Evolutionary conservation across 257 asterid genomes (phyloP).

Genomic region (Ligustrum vulgare): DNA sequence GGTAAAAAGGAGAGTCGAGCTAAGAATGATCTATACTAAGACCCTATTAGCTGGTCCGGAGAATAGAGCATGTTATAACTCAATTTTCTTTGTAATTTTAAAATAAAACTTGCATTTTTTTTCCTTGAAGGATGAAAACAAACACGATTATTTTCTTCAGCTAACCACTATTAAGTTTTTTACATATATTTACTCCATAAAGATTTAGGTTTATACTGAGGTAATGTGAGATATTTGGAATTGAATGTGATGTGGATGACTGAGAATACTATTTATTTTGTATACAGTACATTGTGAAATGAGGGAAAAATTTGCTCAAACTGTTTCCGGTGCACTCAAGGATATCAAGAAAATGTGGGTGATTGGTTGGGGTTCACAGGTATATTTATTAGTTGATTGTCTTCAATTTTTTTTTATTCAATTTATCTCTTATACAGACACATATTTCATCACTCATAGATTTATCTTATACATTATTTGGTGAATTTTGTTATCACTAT

Average conservation of each 20-base stretch:
- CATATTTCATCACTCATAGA: neutral
- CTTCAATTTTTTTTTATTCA: neutral
- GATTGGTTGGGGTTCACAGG: slow-evolving; percentile 99
- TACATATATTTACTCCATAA: too few species aligned
- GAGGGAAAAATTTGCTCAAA: slow-evolving; percentile 89
- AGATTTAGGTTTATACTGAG: neutral
- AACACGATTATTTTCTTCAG: slow-evolving; percentile 39
- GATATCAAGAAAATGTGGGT: slow-evolving; percentile 95
- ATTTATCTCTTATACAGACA: too few species aligned
- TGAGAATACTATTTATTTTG: slow-evolving; percentile 18
- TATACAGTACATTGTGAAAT: slow-evolving; percentile 83
- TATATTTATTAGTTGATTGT: slow-evolving; percentile 13
- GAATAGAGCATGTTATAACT: too few species aligned
- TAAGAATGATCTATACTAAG: slow-evolving; percentile 69
- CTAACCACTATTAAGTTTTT: neutral
- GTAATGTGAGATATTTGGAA: neutral
- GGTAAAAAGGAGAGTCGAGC: slow-evolving; percentile 81
- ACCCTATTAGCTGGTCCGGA: slow-evolving; percentile 83
- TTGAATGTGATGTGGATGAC: neutral
- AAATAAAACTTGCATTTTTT: too few species aligned
- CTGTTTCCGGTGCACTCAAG: slow-evolving; percentile 88
- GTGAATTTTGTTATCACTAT: neutral
- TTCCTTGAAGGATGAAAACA: too few species aligned
- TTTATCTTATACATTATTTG: neutral
- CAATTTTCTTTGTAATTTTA: too few species aligned